Evolutionary conservation across 164 flowering plant species (phyloP).

Genomic region (Stephania yunnanensis): DNA sequence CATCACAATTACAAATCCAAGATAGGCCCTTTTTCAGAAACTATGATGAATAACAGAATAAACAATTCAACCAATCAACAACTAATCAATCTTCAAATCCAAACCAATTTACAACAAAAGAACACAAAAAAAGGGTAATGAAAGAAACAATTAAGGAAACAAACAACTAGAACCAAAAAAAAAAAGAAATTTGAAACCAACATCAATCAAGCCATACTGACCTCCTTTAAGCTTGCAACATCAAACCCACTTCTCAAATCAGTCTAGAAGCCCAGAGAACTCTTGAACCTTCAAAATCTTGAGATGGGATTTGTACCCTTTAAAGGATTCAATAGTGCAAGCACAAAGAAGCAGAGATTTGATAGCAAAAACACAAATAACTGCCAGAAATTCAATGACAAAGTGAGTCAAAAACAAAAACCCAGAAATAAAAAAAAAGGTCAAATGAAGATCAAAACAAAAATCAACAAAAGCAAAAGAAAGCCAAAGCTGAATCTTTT

Average conservation of each 20-base stretch:
- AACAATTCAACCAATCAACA: background rate
- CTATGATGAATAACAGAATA: background rate
- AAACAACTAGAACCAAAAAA: background rate
- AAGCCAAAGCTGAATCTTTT: background rate
- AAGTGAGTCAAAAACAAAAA: background rate
- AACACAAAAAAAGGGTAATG: background rate
- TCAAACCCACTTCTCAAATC: slow-evolving; percentile 26
- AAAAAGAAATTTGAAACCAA: slow-evolving; percentile 18
- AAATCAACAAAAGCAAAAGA: background rate
- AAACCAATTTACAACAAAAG: background rate
- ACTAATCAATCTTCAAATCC: background rate
- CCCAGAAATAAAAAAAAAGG: background rate
- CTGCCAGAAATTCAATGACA: background rate
- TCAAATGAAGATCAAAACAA: too few relatives aligned
- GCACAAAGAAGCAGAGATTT: slow-evolving; percentile 1
- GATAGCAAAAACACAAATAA: background rate
- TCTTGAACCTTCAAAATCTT: background rate
- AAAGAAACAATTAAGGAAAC: background rate
- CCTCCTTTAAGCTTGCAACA: slow-evolving; percentile 13
- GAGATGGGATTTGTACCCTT: slow-evolving; percentile 5
- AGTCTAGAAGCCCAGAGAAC: background rate
- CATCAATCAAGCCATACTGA: slow-evolving; percentile 22
- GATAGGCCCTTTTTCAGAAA: slow-evolving; percentile 3
- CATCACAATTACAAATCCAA: background rate
- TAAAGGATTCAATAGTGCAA: background rate